Evolutionary conservation across 2,329 filamentous ascomycete species (phyloP).

Genomic region (Apiospora marii): DNA sequence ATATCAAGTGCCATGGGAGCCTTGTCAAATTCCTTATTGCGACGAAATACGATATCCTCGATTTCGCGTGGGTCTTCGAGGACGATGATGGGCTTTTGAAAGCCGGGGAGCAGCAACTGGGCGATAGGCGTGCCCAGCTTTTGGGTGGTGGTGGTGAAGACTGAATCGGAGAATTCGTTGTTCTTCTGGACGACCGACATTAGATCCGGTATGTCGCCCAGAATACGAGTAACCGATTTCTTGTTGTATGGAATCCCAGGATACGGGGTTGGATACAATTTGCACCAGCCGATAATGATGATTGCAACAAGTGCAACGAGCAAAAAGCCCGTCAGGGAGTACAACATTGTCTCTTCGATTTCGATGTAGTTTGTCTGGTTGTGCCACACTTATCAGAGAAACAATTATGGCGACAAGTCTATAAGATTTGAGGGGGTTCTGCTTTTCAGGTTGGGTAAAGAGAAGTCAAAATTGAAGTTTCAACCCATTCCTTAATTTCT

Average conservation of each 20-base stretch:
- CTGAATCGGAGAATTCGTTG: not conserved
- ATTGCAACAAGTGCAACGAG: not conserved
- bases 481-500: too few relatives aligned
- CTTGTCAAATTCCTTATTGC: conserved; percentile 31
- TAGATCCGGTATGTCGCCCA: not conserved
- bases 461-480: too few relatives aligned
- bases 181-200: not conserved
- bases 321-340: not conserved
- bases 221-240: not conserved
- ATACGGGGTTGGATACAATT: not conserved
- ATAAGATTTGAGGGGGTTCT: too few relatives aligned
- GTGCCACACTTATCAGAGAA: too few relatives aligned
- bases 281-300: not conserved
- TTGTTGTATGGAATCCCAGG: not conserved
- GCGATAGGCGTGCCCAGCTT: not conserved
- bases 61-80: conserved; percentile 30
- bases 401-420: too few relatives aligned
- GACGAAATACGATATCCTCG: conserved; percentile 28
- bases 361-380: too few relatives aligned
- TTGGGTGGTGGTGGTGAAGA: not conserved
- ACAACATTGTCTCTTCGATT: not conserved
- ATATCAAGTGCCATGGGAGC: not conserved
- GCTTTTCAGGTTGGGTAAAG: too few relatives aligned
- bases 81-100: not conserved
- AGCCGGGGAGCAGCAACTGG: not conserved